These are phyloP conservation scores for Anastatica hierochuntica DNA, from an alignment of 345 rosid genomes.

Conservation along the genomic window DNA sequence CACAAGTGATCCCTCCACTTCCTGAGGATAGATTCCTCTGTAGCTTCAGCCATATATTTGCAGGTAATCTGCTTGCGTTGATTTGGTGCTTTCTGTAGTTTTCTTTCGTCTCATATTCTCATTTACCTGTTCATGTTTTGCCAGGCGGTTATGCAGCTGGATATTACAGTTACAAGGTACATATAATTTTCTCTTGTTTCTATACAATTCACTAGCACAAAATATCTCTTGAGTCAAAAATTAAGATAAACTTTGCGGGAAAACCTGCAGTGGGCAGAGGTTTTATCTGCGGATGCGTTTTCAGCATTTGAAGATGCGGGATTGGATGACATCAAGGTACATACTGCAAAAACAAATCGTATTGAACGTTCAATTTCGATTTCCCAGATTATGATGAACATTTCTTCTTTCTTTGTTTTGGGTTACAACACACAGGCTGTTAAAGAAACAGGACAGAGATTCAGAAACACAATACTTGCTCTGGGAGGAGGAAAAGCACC, in stretches of 20 bases:
- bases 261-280: constrained; percentile 92
- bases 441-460: constrained; percentile 66
- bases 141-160: constrained; percentile 97
- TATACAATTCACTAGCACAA: not conserved
- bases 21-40: constrained; percentile 86
- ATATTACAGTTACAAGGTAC: constrained; percentile 96
- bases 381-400: not conserved
- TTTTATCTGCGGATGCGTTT: constrained; percentile 95
- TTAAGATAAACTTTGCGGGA: not conserved
- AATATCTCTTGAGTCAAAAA: not conserved
- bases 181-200: not conserved
- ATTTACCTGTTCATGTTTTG: not conserved
- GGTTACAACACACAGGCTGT: constrained; percentile 54
- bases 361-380: not conserved
- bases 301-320: constrained; percentile 98
- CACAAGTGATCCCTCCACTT: constrained; percentile 77
- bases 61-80: constrained; percentile 35
- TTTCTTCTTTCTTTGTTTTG: not conserved
- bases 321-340: constrained; percentile 63
- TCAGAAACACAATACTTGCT: constrained; percentile 88
- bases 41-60: constrained; percentile 83
- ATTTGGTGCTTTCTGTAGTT: not conserved
- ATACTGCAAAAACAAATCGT: not conserved
- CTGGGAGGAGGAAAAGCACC: constrained; percentile 97
- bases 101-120: not conserved